These are phyloP conservation scores for Graphiopsis chlorocephala DNA, from an alignment of 2,329 filamentous ascomycete genomes.

Conservation along the genomic window DNA sequence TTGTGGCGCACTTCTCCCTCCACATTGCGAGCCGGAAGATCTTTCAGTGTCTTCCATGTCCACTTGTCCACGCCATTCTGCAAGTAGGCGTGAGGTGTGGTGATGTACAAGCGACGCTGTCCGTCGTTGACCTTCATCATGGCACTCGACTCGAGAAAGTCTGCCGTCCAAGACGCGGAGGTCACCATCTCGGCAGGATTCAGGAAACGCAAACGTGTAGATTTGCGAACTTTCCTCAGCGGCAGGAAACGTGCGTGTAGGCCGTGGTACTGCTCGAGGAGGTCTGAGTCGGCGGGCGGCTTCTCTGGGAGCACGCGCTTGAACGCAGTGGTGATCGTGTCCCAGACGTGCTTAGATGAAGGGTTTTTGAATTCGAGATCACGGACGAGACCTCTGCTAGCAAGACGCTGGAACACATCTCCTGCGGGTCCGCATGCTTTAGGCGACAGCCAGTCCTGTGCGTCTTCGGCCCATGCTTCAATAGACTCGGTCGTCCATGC, in stretches of 20 bases:
- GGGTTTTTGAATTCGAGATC: conserved; percentile 60
- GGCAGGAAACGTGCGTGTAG: conserved; percentile 70
- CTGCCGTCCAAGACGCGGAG: conserved; percentile 66
- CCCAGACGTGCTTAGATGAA: conserved; percentile 66
- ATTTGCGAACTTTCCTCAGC: conserved; percentile 71
- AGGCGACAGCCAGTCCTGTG: conserved; percentile 62
- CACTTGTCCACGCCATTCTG: conserved; percentile 62
- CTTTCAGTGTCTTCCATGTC: conserved; percentile 69
- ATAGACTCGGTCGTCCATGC: conserved; percentile 50
- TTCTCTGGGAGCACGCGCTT: conserved; percentile 43
- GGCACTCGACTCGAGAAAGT: conserved; percentile 67
- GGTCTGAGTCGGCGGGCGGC: conserved; percentile 24
- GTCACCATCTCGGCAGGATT: conserved; percentile 70
- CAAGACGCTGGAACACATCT: conserved; percentile 66
- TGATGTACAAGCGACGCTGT: conserved; percentile 68
- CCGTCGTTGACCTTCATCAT: conserved; percentile 67
- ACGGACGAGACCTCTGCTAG: conserved; percentile 69
- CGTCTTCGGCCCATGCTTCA: conserved; percentile 45
- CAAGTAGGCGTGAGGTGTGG: conserved; percentile 70
- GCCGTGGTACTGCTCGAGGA: conserved; percentile 54
- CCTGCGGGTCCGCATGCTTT: conserved; percentile 65
- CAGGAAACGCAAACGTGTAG: conserved; percentile 69
- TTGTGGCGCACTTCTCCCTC: conserved; percentile 60
- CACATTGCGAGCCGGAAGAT: conserved; percentile 50
- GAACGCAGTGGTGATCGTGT: conserved; percentile 63